These are phyloP conservation scores for Aspergillaceae sp. DNA, from an alignment of 2,329 filamentous ascomycete species.

Conservation along the genomic window DNA sequence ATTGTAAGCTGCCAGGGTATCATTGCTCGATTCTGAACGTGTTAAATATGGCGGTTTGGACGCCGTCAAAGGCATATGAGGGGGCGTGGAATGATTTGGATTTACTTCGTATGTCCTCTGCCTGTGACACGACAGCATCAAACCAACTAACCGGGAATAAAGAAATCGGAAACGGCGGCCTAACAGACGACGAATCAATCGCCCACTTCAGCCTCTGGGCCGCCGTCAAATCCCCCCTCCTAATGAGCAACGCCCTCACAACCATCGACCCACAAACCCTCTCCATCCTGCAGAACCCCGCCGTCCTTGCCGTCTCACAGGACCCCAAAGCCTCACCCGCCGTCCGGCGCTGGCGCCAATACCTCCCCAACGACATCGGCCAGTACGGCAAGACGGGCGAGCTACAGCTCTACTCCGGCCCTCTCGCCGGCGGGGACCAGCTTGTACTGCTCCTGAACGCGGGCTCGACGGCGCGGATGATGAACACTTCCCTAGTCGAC, in stretches of 20 bases:
- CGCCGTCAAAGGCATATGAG: constrained; percentile 32
- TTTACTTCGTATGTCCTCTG: constrained; percentile 25
- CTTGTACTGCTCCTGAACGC: constrained; percentile 46
- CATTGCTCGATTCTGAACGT: constrained; percentile 45
- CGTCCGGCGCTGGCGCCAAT: constrained; percentile 39
- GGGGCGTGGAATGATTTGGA: constrained; percentile 44
- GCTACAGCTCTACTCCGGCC: constrained; percentile 44
- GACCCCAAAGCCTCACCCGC: constrained; percentile 37
- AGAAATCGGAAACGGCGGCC: constrained; percentile 40
- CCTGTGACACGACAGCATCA: neutral
- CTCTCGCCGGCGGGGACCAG: constrained; percentile 39
- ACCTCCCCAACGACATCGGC: constrained; percentile 34
- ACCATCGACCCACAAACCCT: constrained; percentile 34
- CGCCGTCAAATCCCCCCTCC: constrained; percentile 39
- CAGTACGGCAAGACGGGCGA: constrained; percentile 37
- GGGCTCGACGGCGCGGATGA: constrained; percentile 31
- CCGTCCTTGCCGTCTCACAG: constrained; percentile 44
- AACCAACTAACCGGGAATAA: neutral
- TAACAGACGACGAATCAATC: constrained; percentile 31
- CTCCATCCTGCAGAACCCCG: constrained; percentile 41
- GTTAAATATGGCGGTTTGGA: constrained; percentile 40
- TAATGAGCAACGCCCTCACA: constrained; percentile 41
- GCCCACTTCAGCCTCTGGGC: constrained; percentile 44
- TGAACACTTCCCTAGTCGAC: constrained; percentile 46
- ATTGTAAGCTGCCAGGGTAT: constrained; percentile 39